Conservation (phyloP, 371 early-diverging fungal genomes). For the Syncephalastrum monosporum region DNA sequence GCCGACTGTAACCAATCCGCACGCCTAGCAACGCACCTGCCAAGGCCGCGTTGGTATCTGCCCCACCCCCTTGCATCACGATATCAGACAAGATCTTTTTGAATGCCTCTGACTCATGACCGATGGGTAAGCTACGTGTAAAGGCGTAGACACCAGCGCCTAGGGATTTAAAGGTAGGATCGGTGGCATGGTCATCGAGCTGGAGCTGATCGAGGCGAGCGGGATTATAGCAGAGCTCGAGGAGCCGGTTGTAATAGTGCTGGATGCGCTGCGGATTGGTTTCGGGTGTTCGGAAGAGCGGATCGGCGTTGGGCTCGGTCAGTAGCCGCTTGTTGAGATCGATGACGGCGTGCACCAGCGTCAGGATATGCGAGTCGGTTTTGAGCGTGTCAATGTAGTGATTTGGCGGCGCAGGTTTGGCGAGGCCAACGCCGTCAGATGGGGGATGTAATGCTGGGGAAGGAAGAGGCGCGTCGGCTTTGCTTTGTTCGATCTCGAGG, state of each 20-base stretch:
- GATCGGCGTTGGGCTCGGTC: slow-evolving; percentile 41
- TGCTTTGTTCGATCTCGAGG: slow-evolving; percentile 26
- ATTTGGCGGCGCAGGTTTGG: slow-evolving; percentile 7
- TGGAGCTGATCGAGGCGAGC: slow-evolving; percentile 29
- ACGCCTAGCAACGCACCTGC: slow-evolving; percentile 66
- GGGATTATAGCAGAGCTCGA: slow-evolving; percentile 37
- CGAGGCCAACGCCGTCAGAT: neutral
- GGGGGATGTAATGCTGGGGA: slow-evolving; percentile 14
- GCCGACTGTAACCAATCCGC: slow-evolving; percentile 48
- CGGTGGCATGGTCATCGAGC: slow-evolving; percentile 42
- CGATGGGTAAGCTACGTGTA: slow-evolving; percentile 38
- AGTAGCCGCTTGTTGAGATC: slow-evolving; percentile 52
- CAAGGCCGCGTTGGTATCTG: slow-evolving; percentile 66
- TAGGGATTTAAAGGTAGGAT: slow-evolving; percentile 60
- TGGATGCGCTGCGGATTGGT: slow-evolving; percentile 35
- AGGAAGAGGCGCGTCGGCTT: slow-evolving; percentile 17
- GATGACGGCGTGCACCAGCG: slow-evolving; percentile 47
- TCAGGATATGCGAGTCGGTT: slow-evolving; percentile 35
- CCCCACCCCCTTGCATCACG: slow-evolving; percentile 64
- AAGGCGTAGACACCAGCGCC: slow-evolving; percentile 54
- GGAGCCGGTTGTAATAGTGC: slow-evolving; percentile 31
- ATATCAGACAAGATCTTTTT: slow-evolving; percentile 54
- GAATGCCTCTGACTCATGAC: slow-evolving; percentile 41
- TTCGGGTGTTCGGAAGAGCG: slow-evolving; percentile 43
- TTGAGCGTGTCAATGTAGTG: slow-evolving; percentile 22